Evolutionary conservation across 2,329 filamentous ascomycete species (phyloP).

Genomic region (Trichoderma harzianum): DNA sequence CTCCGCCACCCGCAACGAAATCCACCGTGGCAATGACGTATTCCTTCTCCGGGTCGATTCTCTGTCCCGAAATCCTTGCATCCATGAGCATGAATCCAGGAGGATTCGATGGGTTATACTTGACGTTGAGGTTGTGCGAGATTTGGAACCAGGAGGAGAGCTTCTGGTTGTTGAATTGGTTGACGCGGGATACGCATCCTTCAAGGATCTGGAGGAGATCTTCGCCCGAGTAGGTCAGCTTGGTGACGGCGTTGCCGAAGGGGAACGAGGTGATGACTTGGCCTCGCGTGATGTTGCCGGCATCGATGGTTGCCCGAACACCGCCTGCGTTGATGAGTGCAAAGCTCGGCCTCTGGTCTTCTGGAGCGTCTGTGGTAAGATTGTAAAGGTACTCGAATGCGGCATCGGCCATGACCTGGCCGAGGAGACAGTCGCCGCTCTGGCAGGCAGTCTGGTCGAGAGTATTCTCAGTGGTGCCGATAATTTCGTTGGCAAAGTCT

Average conservation of each 20-base stretch:
- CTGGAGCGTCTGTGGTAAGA: conserved; percentile 31
- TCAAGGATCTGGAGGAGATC: conserved; percentile 57
- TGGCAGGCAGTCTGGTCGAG: conserved; percentile 60
- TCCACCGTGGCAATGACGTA: conserved; percentile 62
- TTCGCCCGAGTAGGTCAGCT: conserved; percentile 51
- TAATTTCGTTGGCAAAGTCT: conserved; percentile 53
- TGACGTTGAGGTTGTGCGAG: conserved; percentile 52
- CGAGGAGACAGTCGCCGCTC: conserved; percentile 54
- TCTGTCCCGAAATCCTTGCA: conserved; percentile 47
- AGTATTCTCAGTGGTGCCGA: conserved; percentile 52
- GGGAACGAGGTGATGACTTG: conserved; percentile 63
- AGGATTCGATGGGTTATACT: conserved; percentile 52
- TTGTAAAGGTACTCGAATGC: conserved; percentile 59
- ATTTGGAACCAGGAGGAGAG: conserved; percentile 61
- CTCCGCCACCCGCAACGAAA: conserved; percentile 60
- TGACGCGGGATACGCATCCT: conserved; percentile 53
- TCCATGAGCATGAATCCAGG: conserved; percentile 51
- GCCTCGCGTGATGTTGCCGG: conserved; percentile 59
- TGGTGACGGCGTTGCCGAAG: conserved; percentile 62
- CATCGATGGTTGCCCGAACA: conserved; percentile 60
- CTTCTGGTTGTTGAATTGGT: conserved; percentile 49
- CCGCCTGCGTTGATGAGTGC: conserved; percentile 63
- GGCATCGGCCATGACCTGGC: conserved; percentile 55
- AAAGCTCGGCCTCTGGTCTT: conserved; percentile 45
- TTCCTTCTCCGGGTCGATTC: conserved; percentile 42